Evolutionary conservation across 495 filamentous ascomycete species (phyloP), one percentile per base, ranked within the genome.

Genomic region (Tetracladium marchalianum): DNA sequence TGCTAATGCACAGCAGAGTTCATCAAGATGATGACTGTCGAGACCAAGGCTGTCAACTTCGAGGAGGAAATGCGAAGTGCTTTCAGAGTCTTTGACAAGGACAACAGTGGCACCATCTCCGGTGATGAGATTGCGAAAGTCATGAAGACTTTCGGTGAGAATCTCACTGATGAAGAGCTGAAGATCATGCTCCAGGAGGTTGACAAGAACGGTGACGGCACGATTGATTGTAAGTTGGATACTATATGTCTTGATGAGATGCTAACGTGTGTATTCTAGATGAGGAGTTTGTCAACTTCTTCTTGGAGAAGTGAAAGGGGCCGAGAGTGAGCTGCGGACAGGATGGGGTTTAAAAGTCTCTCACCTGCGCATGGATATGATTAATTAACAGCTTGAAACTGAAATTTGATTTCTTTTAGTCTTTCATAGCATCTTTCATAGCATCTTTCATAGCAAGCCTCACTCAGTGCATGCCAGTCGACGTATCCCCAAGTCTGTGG

Each of bases 41-140:
- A 57, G 12, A 61, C 64, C 32, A 60, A 58, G 46, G 60, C 62
- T 27, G 55, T 59, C 22, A 66, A 72, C 44, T 59, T 66, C 32
- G 68, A 72, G 41, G 58, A 66, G 48, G 70, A 73, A 48, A 62
- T 73, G 13, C 44, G 63, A 38, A 62, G 61, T 38, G 70, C 70
- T 13, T 72, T 72, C 60, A 58, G 60, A 43, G 68, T 72, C 35
- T 73, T 73, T 49, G 70, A 73, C 51, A 64, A 66, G 50, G 70
- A 73, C 48, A 56, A 56, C 31, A 71, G 60, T 46, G 69, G 70
- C 43, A 66, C 68, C 34, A 72, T 73, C 53, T 64, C 60, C 11
- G 60, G 60, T 4, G 65, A 66, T 10, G 70, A 72, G 59, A 57
- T 73, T 27, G 54, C 63, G 19, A 59, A 64, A 9, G 61, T 73